Conservation (phyloP, 2,329 filamentous ascomycete species). For the Aureobasidium sp. region DNA sequence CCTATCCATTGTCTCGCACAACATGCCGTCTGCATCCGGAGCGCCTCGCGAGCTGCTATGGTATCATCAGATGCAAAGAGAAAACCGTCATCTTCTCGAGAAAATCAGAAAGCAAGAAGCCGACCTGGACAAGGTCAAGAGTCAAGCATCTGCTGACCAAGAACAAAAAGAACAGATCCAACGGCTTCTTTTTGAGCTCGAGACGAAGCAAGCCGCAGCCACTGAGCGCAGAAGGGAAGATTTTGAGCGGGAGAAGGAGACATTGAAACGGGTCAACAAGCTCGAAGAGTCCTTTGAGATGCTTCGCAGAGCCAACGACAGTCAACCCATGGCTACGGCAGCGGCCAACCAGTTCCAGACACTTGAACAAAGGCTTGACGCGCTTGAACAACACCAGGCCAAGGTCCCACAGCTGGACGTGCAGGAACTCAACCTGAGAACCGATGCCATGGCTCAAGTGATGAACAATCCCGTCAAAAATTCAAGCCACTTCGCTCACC, state of each 20-base stretch:
- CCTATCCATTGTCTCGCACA: no score
- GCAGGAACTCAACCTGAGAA: neutral
- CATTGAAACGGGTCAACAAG: neutral
- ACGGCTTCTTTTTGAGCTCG: neutral
- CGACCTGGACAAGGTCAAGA: slow-evolving; percentile 2
- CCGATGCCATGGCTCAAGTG: neutral
- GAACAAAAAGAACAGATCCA: neutral
- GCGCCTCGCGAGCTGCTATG: slow-evolving; percentile 12
- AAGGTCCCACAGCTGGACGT: neutral
- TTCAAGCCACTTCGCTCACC: neutral
- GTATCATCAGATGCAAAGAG: slow-evolving; percentile 8
- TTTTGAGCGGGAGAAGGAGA: slow-evolving; percentile 12
- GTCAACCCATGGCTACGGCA: neutral
- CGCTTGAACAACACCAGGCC: slow-evolving; percentile 3
- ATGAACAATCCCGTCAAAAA: neutral
- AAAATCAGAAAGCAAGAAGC: neutral
- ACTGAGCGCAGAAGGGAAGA: slow-evolving; percentile 3
- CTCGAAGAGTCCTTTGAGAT: neutral
- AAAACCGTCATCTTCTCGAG: slow-evolving; percentile 4
- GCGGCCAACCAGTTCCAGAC: neutral
- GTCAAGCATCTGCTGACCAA: neutral
- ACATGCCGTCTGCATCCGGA: neutral
- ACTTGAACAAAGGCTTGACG: slow-evolving; percentile 3
- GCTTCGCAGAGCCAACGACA: neutral
- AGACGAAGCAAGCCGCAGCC: neutral